Evolutionary conservation across 495 filamentous ascomycete genomes (phyloP), one percentile per base, ranked within the genome.

Genomic region (Halenospora varia): DNA sequence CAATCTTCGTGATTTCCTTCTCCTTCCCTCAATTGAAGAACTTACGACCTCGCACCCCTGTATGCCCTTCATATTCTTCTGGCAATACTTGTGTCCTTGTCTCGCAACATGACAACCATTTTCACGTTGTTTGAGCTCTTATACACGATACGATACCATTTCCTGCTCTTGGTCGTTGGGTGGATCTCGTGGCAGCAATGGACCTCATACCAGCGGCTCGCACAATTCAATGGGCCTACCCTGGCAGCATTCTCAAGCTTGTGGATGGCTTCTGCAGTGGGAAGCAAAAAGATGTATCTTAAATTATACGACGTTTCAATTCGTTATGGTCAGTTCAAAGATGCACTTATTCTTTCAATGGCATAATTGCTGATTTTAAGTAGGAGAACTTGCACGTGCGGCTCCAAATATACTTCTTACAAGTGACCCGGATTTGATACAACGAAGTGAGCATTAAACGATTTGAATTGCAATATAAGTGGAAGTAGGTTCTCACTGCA

Each of bases 321-420:
- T n/a, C n/a, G n/a, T n/a, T n/a, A n/a, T n/a, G n/a, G n/a, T n/a
- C n/a, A n/a, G n/a, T n/a, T n/a, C n/a, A n/a, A n/a, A n/a, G n/a
- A n/a, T n/a, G n/a, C n/a, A n/a, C n/a, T n/a, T n/a, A n/a, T n/a
- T n/a, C n/a, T n/a, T n/a, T n/a, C n/a, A n/a, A n/a, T n/a, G n/a
- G n/a, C n/a, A n/a, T n/a, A n/a, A n/a, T n/a, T n/a, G n/a, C n/a
- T n/a, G n/a, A n/a, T n/a, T n/a, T n/a, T n/a, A n/a, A n/a, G n/a
- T n/a, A 35, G 29, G 29, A 13, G 29, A 35, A 35, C 29, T 76
- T 3, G 73, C 70, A 8, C 62, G 75, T 10, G 71, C 74, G 44
- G 73, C 69, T 17, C 75, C 75, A 10, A 73, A 74, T 41, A 51
- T 67, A 45, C 56, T 78, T 44, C 25, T 78, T 45, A 70, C 66